Evolutionary conservation across 2,329 filamentous ascomycete genomes (phyloP), one percentile per base, ranked within the genome.

Genomic region (Sporothrix dimorphospora): DNA sequence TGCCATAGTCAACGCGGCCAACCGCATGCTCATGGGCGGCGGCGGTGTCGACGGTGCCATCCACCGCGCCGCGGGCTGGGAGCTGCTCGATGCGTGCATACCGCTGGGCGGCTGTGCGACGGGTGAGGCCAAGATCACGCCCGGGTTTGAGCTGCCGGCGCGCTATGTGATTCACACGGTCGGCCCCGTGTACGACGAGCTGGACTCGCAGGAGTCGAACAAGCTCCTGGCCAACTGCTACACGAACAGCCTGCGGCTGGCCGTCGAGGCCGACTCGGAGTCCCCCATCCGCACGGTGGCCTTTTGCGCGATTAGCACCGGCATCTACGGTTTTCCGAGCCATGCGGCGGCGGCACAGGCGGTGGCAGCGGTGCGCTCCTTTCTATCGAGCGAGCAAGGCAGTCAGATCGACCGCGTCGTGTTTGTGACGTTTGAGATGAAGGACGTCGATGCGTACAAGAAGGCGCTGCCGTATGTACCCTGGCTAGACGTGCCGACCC

Each of bases 1-100:
- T 78, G 91, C 92, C 75, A 96, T 98, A 76, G 94, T 98, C 80
- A 98, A 98, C 80, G 95, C 96, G 0, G 95, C 96, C 59, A 98
- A 98, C 80, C 82, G 81, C 11, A 87, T 86, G 1, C 88, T 98
- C 0, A 85, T 92, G 0, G 94, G 94, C 71, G 96, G 96, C 70
- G 94, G 94, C n/a, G 96, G 96, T 47, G 94, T 98, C 19, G 92
- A 94, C 78, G 92, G 91, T 53, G 92, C 94, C 38, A 98, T 98
- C 77, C 96, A 98, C 80, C 81, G 86, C 40, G 94, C 91, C 53
- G 95, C 96, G 0, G 96, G 96, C 0, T 87, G 83, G 0, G 80
- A 81, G 0, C 87, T 98, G 0, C 75, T 90, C 24, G 78, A 83
- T 9, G 95, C 96, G 82, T 98, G 95, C 81, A 81, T 83, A n/a